These are phyloP conservation scores for Annulohypoxylon nitens DNA, from an alignment of 495 filamentous ascomycete genomes.

Conservation along the genomic window DNA sequence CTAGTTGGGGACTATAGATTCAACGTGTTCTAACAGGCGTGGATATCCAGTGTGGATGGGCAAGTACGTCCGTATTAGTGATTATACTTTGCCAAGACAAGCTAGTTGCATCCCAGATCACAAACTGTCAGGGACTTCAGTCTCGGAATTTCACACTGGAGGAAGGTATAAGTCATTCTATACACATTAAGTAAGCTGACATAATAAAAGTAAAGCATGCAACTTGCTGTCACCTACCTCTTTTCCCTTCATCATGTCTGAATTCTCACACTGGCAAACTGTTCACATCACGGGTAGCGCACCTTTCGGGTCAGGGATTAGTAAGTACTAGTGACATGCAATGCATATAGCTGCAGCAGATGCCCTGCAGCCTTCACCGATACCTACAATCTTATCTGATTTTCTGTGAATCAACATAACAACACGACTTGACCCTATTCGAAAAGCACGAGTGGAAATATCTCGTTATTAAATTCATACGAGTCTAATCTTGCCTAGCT, in stretches of 20 bases:
- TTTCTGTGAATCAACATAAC: slow-evolving; percentile 3
- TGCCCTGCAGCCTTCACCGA: slow-evolving; percentile 8
- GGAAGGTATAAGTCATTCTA: neutral
- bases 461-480: neutral
- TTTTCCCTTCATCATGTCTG: too few relatives aligned
- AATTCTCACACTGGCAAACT: neutral
- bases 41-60: neutral
- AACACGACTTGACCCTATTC: neutral
- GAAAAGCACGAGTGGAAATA: slow-evolving; percentile 1
- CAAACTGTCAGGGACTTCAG: neutral
- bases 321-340: neutral
- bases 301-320: neutral
- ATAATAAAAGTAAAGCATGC: neutral
- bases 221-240: neutral
- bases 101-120: neutral
- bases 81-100: slow-evolving; percentile 1
- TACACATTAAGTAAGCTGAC: neutral
- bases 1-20: neutral
- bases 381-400: neutral
- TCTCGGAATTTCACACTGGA: neutral
- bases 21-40: neutral
- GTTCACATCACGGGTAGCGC: neutral
- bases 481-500: neutral
- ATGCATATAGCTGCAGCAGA: neutral
- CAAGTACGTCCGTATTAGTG: neutral